Percentiles rank a stretch among this genome's conserved stretches.
Conservation (phyloP, 2,329 filamentous ascomycete genomes). For the Phoma sp. region DNA sequence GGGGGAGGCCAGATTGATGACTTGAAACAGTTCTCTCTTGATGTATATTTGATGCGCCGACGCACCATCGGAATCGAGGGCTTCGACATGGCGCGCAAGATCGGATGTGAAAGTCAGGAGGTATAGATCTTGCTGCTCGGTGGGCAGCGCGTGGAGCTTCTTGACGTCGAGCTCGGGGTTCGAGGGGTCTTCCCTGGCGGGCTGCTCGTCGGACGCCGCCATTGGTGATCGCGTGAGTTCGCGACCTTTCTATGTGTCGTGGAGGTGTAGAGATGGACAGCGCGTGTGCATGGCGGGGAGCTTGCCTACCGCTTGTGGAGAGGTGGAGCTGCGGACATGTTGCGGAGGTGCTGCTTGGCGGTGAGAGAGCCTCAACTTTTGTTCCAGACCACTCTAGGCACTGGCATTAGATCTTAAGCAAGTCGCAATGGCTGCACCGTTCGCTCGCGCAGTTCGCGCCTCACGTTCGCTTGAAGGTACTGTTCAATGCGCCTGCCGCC, state of each 20-base stretch:
- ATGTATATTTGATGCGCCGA: slow-evolving; percentile 88
- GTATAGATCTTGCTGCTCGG: slow-evolving; percentile 95
- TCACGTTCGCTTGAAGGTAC: slow-evolving; percentile 15
- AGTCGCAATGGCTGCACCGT: slow-evolving; percentile 30
- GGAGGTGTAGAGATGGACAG: slow-evolving; percentile 8
- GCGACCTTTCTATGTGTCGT: slow-evolving; percentile 14
- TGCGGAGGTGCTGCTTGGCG: slow-evolving; percentile 33
- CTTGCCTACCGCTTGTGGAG: slow-evolving; percentile 24
- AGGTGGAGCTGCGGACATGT: slow-evolving; percentile 24
- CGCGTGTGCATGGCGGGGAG: slow-evolving; percentile 32
- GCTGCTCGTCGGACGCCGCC: slow-evolving; percentile 34
- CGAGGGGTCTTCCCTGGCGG: slow-evolving; percentile 48
- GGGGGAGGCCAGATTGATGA: slow-evolving; percentile 81
- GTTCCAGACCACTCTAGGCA: slow-evolving; percentile 9
- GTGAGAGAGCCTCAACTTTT: slow-evolving; percentile 26
- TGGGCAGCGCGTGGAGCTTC: slow-evolving; percentile 86
- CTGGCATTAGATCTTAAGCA: not conserved
- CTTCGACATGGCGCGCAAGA: slow-evolving; percentile 78
- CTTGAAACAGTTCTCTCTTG: slow-evolving; percentile 92
- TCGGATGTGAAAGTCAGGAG: slow-evolving; percentile 86
- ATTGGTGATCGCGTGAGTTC: slow-evolving; percentile 27
- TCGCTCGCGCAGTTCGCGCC: slow-evolving; percentile 26
- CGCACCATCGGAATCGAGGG: slow-evolving; percentile 77
- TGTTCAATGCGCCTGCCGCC: slow-evolving; percentile 29
- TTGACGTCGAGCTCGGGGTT: slow-evolving; percentile 84